Evolutionary conservation across 2,329 filamentous ascomycete species (phyloP), one percentile per base, ranked within the genome.

Genomic region (Graphiopsis chlorocephala): DNA sequence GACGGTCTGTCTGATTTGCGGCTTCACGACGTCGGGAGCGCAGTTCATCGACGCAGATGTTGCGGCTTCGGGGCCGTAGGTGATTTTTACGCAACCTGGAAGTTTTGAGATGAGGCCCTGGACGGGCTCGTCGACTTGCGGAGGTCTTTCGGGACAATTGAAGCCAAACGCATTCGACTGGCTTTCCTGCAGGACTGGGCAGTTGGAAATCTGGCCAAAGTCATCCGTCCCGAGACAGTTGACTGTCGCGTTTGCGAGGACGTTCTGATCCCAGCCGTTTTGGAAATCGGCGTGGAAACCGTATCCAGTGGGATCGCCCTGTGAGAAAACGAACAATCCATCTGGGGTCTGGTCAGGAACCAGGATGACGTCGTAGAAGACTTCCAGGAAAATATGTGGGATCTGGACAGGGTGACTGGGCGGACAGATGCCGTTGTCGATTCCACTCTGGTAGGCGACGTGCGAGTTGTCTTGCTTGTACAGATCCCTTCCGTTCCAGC

Each of bases 221-320:
- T 75, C 71, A 63, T 73, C 70, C 11, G 69, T 71, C 25, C 78
- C 78, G 17, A 74, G 65, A 67, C 76, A 77, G 33, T 74, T 68
- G 29, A 74, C 69, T 25, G 80, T 72, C 0, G 80, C 81, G 23
- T 74, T 64, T 29, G 74, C 70, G 26, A 83, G 75, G 25, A 79
- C 75, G 15, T 68, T 69, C 61, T 74, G 70, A 61, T 83, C 76
- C 78, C 80, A 83, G 23, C 82, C 82, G 61, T 83, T 83, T 66
- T 81, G 74, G 67, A 85, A 85, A 64, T 85, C 84, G 20, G 81
- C 84, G 66, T 86, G 84, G 69, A 84, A 81, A 1, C 82, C 82
- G 67, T 81, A 84, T 7, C 83, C 83, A 4, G 80, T 84, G 5
- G 78, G 75, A 65, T 84, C 82, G 31, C 82, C 80, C 64, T 78